phyloP scores from a whole-genome alignment of 305 asterid species.

The Fraxinus platypoda region DNA sequence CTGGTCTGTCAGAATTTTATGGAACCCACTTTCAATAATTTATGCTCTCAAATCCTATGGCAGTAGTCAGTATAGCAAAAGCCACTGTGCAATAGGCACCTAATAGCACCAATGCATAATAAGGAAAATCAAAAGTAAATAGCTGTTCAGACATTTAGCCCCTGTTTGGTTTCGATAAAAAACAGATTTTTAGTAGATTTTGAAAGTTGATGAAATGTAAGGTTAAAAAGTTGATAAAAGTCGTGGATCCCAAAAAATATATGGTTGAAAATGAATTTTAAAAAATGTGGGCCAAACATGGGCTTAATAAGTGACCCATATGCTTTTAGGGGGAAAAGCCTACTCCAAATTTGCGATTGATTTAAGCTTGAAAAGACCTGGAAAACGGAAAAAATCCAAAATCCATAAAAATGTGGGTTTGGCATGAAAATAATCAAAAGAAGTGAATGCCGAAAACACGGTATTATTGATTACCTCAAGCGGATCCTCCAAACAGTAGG shows the following conservation, averaged over 20 bases:
- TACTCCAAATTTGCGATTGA: not conserved
- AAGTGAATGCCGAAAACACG: not conserved
- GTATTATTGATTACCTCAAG: conserved; percentile 52
- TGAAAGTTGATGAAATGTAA: not conserved
- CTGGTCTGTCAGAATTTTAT: not conserved
- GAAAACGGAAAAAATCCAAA: not conserved
- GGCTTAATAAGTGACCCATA: not conserved
- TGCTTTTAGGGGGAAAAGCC: not conserved
- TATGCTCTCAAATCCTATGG: not conserved
- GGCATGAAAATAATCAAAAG: not conserved
- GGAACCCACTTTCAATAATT: not conserved
- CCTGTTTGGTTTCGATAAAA: not conserved
- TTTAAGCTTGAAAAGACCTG: not conserved
- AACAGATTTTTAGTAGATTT: not conserved
- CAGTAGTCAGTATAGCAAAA: not conserved
- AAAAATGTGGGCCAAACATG: not conserved
- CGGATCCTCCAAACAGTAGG: conserved; percentile 86
- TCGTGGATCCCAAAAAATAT: not conserved
- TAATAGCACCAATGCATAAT: not conserved
- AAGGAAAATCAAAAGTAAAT: not conserved
- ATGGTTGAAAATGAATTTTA: not conserved
- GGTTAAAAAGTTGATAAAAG: not conserved
- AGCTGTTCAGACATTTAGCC: not conserved
- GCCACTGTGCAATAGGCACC: not conserved
- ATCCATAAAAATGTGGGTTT: not conserved